phyloP scores from a whole-genome alignment of 1,284 basidiomycete genomes.

The Hypsizygus ulmarius region DNA sequence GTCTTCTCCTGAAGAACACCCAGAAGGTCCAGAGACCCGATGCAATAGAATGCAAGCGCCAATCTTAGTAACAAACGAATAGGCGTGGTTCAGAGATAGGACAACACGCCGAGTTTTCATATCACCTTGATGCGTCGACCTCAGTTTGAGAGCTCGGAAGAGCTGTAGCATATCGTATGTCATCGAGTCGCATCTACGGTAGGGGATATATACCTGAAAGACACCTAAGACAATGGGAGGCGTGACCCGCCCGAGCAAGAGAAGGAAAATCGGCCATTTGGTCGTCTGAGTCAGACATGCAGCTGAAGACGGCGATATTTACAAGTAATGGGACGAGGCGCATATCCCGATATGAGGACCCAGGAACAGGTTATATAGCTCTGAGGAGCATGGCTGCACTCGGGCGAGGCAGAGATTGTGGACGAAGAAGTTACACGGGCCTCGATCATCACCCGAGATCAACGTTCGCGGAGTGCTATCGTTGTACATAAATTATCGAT shows the following conservation, averaged over 20 bases:
- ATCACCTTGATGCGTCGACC: conserved; percentile 55
- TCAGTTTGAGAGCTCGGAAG: conserved; percentile 56
- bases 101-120: conserved; percentile 7
- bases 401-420: conserved; percentile 15
- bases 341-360: conserved; percentile 1
- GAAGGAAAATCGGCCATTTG: conserved; percentile 27
- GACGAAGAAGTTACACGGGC: conserved; percentile 13
- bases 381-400: conserved; percentile 16
- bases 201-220: conserved; percentile 35
- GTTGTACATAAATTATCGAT: conserved; percentile 6
- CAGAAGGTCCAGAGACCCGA: conserved; percentile 76
- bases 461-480: conserved; percentile 14
- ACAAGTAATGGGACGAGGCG: background rate
- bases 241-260: conserved; percentile 45
- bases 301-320: conserved; percentile 2
- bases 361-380: conserved; percentile 19
- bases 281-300: conserved; percentile 15
- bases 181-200: conserved; percentile 1
- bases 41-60: conserved; percentile 82
- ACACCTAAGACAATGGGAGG: conserved; percentile 54
- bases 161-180: conserved; percentile 29
- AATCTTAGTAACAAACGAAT: conserved; percentile 45
- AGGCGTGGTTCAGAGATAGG: conserved; percentile 1
- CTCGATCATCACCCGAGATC: conserved; percentile 24
- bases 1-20: conserved; percentile 51